Evolutionary conservation across 1,284 basidiomycete genomes (phyloP), one percentile per base, ranked within the genome.

Genomic region (Cutaneotrichosporon daszewskae): DNA sequence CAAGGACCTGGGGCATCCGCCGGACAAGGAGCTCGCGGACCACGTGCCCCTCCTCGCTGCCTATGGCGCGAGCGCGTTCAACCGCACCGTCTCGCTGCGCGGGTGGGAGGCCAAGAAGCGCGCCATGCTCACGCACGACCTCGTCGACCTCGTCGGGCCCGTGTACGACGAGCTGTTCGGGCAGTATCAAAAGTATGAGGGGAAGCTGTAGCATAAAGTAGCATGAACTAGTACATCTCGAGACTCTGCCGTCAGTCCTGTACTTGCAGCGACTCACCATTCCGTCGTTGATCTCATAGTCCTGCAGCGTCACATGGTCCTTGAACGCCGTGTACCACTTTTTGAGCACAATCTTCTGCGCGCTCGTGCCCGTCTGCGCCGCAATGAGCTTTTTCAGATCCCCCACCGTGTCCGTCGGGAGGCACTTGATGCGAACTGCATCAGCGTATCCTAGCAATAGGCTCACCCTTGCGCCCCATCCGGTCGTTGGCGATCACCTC

Each of bases 401-500:
- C 24, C 92, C 92, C 20, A 98, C 87, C 0, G 94, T 98, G 68
- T 98, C 94, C 13, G 96, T 85, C 5, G 89, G 82, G 59, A 85
- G 85, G 73, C 85, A 89, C 73, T 95, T 94, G 61, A 94, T 87
- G 54, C 87, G 85, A 40, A 94, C 87, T 91, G 57, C 0, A n/a
- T 35, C 20, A 37, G 37, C 33, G 36, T 12, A 7, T 45, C 55
- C 26, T 19, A 4, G 26, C 16, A 9, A 11, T 13, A 0, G 5
- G 47, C 64, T 43, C 34, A 89, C 92, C 92, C 84, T 95, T 97
- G 48, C 88, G 82, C 37, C 94, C 94, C 43, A 96, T 78, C 65
- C 94, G 85, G 76, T 97, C 92, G 72, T 97, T 97, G 8, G 90
- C 94, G 57, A 94, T 94, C 49, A 97, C 82, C 82, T 96, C 76